Percentiles rank a stretch among this genome's conserved stretches.
Evolutionary conservation across 2,329 filamentous ascomycete species (phyloP).

Genomic region (Lachnellula occidentalis): DNA sequence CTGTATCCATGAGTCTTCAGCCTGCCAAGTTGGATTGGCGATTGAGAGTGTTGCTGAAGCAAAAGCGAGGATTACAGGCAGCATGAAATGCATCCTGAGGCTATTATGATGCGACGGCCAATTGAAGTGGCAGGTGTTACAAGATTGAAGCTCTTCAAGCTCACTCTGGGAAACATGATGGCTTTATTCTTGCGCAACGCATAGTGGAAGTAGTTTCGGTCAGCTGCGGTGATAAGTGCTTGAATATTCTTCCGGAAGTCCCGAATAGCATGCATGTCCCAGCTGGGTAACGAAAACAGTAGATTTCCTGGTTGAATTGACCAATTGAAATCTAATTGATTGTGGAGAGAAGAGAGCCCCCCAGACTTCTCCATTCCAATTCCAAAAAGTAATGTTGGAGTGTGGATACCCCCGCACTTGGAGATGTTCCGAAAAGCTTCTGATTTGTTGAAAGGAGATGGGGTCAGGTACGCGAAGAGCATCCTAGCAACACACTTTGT

Average conservation of each 20-base stretch:
- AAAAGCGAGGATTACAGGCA: conserved; percentile 17
- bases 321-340: background rate
- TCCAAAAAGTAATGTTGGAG: background rate
- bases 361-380: conserved; percentile 9
- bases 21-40: conserved; percentile 20
- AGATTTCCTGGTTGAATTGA: background rate
- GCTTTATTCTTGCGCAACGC: conserved; percentile 13
- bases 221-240: conserved; percentile 5
- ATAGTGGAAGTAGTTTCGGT: background rate
- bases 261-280: conserved; percentile 2
- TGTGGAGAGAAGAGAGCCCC: background rate
- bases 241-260: conserved; percentile 26
- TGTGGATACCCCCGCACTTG: conserved; percentile 11
- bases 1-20: conserved; percentile 13
- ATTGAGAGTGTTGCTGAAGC: conserved; percentile 19
- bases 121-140: background rate
- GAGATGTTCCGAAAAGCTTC: conserved; percentile 1
- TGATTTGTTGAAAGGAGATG: conserved; percentile 11
- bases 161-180: conserved; percentile 8
- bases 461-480: conserved; percentile 11
- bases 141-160: background rate
- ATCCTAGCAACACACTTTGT: conserved; percentile 6
- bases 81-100: conserved; percentile 25
- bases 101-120: background rate
- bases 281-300: conserved; percentile 2